These are phyloP conservation scores for Ganoderma sinense DNA, from an alignment of 1,284 basidiomycete species.

Conservation along the genomic window DNA sequence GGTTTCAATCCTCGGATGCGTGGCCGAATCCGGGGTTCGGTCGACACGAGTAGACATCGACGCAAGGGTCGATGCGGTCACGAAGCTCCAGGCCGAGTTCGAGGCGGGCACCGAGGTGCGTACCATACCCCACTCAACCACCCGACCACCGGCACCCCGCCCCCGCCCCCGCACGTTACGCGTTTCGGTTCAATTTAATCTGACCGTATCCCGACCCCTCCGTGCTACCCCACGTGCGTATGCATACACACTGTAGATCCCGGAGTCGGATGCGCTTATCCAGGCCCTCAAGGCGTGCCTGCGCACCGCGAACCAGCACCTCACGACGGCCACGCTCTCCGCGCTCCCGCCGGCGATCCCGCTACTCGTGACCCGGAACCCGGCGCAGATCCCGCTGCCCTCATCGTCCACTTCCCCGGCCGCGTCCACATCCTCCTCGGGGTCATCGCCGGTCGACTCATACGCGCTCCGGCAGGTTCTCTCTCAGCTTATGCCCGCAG, in stretches of 20 bases:
- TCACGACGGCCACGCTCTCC: conserved; percentile 76
- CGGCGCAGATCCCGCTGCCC: conserved; percentile 40
- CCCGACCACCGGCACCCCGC: not conserved
- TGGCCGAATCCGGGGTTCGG: not conserved
- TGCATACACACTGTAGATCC: conserved; percentile 53
- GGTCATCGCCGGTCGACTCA: conserved; percentile 56
- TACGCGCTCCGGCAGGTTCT: conserved; percentile 70
- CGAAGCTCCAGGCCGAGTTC: conserved; percentile 77
- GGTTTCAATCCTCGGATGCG: not conserved
- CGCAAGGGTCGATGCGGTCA: conserved; percentile 78
- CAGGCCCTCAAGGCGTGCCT: conserved; percentile 76
- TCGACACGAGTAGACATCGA: conserved; percentile 65
- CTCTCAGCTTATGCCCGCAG: conserved; percentile 68
- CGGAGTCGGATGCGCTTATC: conserved; percentile 74
- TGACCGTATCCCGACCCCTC: not conserved
- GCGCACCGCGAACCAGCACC: conserved; percentile 82
- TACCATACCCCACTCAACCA: conserved; percentile 11
- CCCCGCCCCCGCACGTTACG: not conserved
- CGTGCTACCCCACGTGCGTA: not conserved
- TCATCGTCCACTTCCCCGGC: conserved; percentile 59
- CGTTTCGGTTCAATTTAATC: not conserved
- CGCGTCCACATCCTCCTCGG: conserved; percentile 53
- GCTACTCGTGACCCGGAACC: conserved; percentile 55
- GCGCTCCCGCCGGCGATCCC: conserved; percentile 70
- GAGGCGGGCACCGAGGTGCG: conserved; percentile 72